Conservation (phyloP, 345 rosid genomes). For the Sonneratia alba region DNA sequence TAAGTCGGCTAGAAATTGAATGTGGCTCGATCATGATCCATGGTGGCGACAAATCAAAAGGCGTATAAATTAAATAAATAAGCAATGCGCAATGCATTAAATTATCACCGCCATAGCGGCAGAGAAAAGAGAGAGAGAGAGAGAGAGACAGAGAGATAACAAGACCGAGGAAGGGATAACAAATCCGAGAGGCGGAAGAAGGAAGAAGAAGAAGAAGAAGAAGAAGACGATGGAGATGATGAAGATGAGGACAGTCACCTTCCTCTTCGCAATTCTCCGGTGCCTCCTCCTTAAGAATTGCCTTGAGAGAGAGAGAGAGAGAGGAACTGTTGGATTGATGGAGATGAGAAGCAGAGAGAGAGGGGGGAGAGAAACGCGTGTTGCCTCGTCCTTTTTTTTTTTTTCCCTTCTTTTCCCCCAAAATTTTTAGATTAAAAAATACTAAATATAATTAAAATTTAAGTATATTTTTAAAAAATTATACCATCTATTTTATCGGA, state of each 20-base stretch:
- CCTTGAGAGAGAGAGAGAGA: conserved; percentile 1
- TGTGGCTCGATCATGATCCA: neutral
- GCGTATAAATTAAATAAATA: neutral
- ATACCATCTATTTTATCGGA: too few species aligned
- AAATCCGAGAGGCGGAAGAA: neutral
- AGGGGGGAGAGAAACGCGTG: conserved; percentile 32
- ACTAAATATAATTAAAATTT: too few species aligned
- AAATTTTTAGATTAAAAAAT: too few species aligned
- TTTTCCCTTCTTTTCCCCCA: too few species aligned
- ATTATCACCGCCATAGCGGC: neutral
- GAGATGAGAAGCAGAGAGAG: neutral
- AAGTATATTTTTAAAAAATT: too few species aligned
- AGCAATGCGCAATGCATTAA: neutral
- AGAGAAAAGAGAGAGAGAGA: neutral
- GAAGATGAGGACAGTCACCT: too few species aligned
- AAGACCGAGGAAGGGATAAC: neutral
- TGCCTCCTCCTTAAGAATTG: neutral
- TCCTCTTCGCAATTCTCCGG: neutral
- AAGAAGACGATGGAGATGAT: neutral
- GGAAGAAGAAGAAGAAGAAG: neutral
- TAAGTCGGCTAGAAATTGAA: neutral
- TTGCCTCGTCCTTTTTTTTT: conserved; percentile 8
- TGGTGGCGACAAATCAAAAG: neutral
- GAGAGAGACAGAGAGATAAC: too few species aligned
- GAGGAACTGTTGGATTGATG: conserved; percentile 2